Evolutionary conservation across 1,284 basidiomycete genomes (phyloP).

Genomic region (Moniliella sp.): DNA sequence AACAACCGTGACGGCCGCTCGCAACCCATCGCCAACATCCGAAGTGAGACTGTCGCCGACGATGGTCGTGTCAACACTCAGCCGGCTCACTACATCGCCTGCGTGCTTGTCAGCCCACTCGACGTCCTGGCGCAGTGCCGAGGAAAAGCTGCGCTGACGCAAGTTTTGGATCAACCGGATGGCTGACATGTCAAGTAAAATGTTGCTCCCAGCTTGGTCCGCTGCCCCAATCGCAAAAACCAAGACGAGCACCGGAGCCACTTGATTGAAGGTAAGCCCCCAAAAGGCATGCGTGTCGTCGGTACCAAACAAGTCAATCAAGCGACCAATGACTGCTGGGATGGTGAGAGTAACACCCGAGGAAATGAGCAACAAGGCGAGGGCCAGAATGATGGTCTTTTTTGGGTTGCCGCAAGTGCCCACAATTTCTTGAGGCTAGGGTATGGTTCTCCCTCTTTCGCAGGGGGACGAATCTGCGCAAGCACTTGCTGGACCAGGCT

Average conservation of each 20-base stretch:
- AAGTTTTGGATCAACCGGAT: slow-evolving; percentile 77
- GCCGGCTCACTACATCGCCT: slow-evolving; percentile 73
- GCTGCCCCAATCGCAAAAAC: slow-evolving; percentile 69
- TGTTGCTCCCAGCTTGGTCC: slow-evolving; percentile 67
- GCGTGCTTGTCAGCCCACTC: slow-evolving; percentile 59
- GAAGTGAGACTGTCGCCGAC: slow-evolving; percentile 67
- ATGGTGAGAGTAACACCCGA: slow-evolving; percentile 48
- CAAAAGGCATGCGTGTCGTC: slow-evolving; percentile 12
- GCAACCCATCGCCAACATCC: slow-evolving; percentile 21
- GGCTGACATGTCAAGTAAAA: slow-evolving; percentile 61
- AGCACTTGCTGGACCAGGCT: too few species aligned
- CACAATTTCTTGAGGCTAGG: too few species aligned
- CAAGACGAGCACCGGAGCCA: slow-evolving; percentile 51
- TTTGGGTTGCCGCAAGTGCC: too few species aligned
- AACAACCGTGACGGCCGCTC: slow-evolving; percentile 18
- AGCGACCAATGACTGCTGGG: slow-evolving; percentile 26
- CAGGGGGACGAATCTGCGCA: too few species aligned
- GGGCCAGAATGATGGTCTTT: slow-evolving; percentile 14
- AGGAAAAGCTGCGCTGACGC: slow-evolving; percentile 58
- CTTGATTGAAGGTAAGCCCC: slow-evolving; percentile 53
- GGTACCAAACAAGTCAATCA: slow-evolving; percentile 29
- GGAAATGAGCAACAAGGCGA: slow-evolving; percentile 30
- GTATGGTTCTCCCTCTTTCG: too few species aligned
- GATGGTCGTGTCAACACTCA: slow-evolving; percentile 76
- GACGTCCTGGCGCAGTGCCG: slow-evolving; percentile 65